These are phyloP conservation scores for Nicotiana otophora DNA, from an alignment of 257 asterid species.

Conservation along the genomic window DNA sequence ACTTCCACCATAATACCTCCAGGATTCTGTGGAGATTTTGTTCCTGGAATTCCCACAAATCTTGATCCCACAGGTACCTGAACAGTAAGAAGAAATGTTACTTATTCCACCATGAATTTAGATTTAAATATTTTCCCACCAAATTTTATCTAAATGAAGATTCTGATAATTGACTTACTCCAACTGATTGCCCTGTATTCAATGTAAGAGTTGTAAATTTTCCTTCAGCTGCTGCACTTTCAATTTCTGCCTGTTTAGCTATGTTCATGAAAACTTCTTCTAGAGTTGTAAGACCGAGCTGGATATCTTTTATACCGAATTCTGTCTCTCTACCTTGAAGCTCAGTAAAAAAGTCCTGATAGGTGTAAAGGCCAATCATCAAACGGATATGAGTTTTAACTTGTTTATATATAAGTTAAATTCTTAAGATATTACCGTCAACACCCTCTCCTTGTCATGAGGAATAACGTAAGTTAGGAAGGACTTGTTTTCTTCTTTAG, in stretches of 20 bases:
- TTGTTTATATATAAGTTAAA: not conserved
- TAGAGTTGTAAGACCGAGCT: conserved; percentile 77
- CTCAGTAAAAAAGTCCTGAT: conserved; percentile 64
- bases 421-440: conserved; percentile 44
- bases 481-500: conserved; percentile 75
- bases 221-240: conserved; percentile 64
- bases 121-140: not conserved
- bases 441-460: conserved; percentile 71
- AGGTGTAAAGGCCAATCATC: not conserved
- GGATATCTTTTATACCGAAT: conserved; percentile 67
- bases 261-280: conserved; percentile 86
- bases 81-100: not conserved
- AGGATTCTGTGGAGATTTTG: conserved; percentile 46
- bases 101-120: not conserved
- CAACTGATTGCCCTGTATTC: conserved; percentile 49
- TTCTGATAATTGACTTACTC: conserved; percentile 29
- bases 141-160: not conserved
- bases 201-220: conserved; percentile 48
- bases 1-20: conserved; percentile 74
- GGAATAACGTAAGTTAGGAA: conserved; percentile 82
- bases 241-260: conserved; percentile 69
- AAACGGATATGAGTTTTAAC: not conserved
- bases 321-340: conserved; percentile 62
- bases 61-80: conserved; percentile 77
- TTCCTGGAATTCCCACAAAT: conserved; percentile 67